These are phyloP conservation scores for Diaporthe citriasiana DNA, from an alignment of 2,329 filamentous ascomycete genomes.

Conservation along the genomic window DNA sequence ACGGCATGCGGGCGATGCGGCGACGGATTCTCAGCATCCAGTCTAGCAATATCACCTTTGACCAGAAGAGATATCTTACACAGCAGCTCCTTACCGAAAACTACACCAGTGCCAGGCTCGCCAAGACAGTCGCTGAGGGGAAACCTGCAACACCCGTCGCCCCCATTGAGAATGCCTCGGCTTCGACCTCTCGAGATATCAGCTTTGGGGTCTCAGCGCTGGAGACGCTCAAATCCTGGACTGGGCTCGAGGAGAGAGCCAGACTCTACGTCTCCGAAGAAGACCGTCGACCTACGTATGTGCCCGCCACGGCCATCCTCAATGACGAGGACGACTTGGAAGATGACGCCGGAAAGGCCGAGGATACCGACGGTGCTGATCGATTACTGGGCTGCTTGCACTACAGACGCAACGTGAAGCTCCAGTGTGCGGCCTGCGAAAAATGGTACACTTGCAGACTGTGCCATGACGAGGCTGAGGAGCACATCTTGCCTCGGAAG, in stretches of 20 bases:
- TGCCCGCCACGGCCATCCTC: constrained; percentile 62
- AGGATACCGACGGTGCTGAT: constrained; percentile 54
- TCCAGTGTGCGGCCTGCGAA: constrained; percentile 91
- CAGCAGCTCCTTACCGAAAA: constrained; percentile 79
- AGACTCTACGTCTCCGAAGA: constrained; percentile 53
- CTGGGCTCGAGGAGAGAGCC: constrained; percentile 57
- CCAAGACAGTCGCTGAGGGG: constrained; percentile 32
- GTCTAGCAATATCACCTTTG: constrained; percentile 66
- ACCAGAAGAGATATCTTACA: constrained; percentile 79
- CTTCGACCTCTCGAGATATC: constrained; percentile 34
- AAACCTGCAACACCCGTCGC: constrained; percentile 42
- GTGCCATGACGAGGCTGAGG: constrained; percentile 88
- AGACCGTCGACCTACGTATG: constrained; percentile 78
- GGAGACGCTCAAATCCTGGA: constrained; percentile 72
- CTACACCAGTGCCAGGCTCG: constrained; percentile 57
- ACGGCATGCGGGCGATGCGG: constrained; percentile 80
- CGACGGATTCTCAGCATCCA: constrained; percentile 79
- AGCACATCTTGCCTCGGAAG: constrained; percentile 83
- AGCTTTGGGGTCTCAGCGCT: constrained; percentile 51
- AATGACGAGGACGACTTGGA: constrained; percentile 59
- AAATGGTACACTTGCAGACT: constrained; percentile 96
- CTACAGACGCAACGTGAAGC: constrained; percentile 95
- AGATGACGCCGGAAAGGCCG: constrained; percentile 55
- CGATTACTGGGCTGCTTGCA: constrained; percentile 82
- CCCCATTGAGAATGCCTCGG: constrained; percentile 28